phyloP scores from a whole-genome alignment of 2,329 filamentous ascomycete genomes.

The Didymella lethalis region DNA sequence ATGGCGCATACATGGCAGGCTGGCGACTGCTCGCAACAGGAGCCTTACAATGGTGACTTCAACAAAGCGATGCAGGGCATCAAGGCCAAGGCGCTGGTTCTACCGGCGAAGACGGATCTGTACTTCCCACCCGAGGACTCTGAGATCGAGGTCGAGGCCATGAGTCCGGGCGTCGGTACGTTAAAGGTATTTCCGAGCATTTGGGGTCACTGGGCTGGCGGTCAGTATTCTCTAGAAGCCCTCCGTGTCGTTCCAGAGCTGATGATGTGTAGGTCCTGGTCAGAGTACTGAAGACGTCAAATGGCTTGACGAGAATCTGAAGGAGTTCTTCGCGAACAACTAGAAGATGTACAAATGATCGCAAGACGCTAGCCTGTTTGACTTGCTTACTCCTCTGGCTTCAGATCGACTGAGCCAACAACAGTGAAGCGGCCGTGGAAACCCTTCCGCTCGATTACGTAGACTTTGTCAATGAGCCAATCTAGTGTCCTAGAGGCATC shows the following conservation, averaged over 20 bases:
- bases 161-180: constrained; percentile 66
- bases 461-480: constrained; percentile 40
- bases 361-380: neutral
- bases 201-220: constrained; percentile 67
- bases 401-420: constrained; percentile 28
- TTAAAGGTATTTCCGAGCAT: constrained; percentile 65
- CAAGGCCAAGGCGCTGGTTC: constrained; percentile 74
- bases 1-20: constrained; percentile 84
- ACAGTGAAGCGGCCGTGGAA: constrained; percentile 38
- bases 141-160: constrained; percentile 72
- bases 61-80: constrained; percentile 69
- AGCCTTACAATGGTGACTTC: constrained; percentile 73
- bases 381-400: constrained; percentile 9
- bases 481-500: constrained; percentile 19
- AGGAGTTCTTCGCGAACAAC: constrained; percentile 58
- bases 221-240: constrained; percentile 48
- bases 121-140: constrained; percentile 87
- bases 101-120: constrained; percentile 76
- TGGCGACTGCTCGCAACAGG: constrained; percentile 72
- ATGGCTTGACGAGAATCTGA: constrained; percentile 73
- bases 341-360: constrained; percentile 6
- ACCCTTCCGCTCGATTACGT: constrained; percentile 38
- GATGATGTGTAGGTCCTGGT: constrained; percentile 65
- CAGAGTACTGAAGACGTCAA: constrained; percentile 73
- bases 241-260: constrained; percentile 5